A percentile compares a stretch with the other conserved stretches of the same genome.
Conservation (phyloP, 164 flowering plant species). For the Umbellularia californica region DNA sequence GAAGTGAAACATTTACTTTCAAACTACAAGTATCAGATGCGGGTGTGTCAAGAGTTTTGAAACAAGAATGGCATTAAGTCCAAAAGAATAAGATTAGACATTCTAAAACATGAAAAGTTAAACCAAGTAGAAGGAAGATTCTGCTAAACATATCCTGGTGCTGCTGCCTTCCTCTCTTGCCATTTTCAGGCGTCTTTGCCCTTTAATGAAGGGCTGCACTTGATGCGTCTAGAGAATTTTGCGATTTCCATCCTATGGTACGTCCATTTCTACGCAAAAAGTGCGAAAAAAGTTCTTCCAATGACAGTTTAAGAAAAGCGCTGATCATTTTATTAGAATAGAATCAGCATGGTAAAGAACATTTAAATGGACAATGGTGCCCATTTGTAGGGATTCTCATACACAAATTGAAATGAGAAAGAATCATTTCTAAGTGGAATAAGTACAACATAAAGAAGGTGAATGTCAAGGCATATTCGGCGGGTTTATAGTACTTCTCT, state of each 20-base stretch:
- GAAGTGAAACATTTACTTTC: not conserved
- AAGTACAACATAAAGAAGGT: not conserved
- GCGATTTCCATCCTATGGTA: not conserved
- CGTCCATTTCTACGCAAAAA: not conserved
- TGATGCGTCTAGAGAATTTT: not conserved
- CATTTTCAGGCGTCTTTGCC: no score
- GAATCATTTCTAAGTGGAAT: slow-evolving; percentile 2
- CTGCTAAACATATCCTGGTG: no score
- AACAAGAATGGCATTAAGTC: not conserved
- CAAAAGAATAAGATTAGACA: not conserved
- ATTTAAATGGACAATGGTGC: not conserved
- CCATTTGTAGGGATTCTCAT: slow-evolving; percentile 7
- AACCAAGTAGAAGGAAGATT: not conserved
- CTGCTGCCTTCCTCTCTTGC: no score
- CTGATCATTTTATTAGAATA: slow-evolving; percentile 1
- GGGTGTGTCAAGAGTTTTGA: not conserved
- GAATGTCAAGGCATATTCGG: slow-evolving; percentile 26
- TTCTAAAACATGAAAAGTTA: not conserved
- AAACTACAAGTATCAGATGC: not conserved
- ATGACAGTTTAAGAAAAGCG: not conserved
- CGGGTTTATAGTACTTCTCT: slow-evolving; percentile 42
- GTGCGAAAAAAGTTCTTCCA: not conserved
- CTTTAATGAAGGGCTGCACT: not conserved
- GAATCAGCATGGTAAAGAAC: not conserved
- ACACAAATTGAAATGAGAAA: slow-evolving; percentile 7